Evolutionary conservation across 2,329 filamentous ascomycete genomes (phyloP), one percentile per base, ranked within the genome.

Genomic region (Pseudovirgaria hyperparasitica): DNA sequence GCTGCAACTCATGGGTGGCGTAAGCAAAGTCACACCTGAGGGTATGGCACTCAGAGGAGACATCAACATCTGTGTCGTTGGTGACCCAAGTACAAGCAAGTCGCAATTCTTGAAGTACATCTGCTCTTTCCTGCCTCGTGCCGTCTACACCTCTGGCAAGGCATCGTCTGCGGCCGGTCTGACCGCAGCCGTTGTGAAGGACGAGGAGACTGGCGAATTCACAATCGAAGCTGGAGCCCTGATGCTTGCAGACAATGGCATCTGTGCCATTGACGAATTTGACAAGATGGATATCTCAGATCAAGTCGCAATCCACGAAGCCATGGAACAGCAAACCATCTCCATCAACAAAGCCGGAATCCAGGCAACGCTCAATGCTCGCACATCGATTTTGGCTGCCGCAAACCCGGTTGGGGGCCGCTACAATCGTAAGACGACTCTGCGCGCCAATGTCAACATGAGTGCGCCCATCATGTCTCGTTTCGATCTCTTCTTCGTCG

Each of bases 251-350:
- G 72, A 96, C 46, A 94, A 93, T 40, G 90, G 90, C 28, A 92
- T 96, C 43, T 98, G 90, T 55, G 86, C 85, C 33, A 98, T 98
- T 50, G 90, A 98, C 50, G 90, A 98, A 52, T 98, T 98, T 43
- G 90, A 98, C 71, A 98, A 98, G 63, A 98, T 98, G 90, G 90
- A 98, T 46, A 81, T 98, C 35, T 75, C 64, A 27, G 90, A 98
- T 52, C 90, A 98, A 60, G 90, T 98, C 29, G 90, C 90, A 39
- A 98, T 98, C 46, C 90, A 98, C 69, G 90, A 98, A 72, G 90
- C 90, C 33, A 98, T 98, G 90, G 90, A 98, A 70, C 90, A 98
- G 63, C 90, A 98, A 58, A 98, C 90, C 5, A 98, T 98, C 39
- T 94, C 85, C 6, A 98, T 98, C 45, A 87, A 90, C 33, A 98